Evolutionary conservation across 352 stramenopile species (phyloP).

Genomic region (Pythium volutum): DNA sequence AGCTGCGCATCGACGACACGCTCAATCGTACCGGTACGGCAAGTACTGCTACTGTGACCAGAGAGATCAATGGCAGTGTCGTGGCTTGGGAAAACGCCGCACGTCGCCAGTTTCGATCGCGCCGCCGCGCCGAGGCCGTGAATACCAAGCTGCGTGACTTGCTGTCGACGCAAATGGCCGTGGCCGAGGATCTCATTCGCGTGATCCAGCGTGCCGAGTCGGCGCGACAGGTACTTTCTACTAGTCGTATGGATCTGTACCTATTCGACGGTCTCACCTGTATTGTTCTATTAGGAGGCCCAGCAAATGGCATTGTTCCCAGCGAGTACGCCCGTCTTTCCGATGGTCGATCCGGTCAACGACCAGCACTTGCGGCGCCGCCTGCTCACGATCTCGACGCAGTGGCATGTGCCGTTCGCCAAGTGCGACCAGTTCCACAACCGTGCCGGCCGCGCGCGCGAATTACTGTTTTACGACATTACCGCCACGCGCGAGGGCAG

Average conservation of each 20-base stretch:
- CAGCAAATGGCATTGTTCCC: not conserved
- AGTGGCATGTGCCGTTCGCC: conserved; percentile 8
- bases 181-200: not conserved
- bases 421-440: not conserved
- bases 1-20: not conserved
- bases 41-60: too few relatives aligned
- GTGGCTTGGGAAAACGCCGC: conserved; percentile 1
- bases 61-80: not conserved
- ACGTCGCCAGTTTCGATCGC: conserved; percentile 3
- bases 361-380: conserved; percentile 1
- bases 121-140: not conserved
- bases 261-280: not conserved
- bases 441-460: not conserved
- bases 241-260: too few relatives aligned
- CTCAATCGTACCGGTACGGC: too few relatives aligned
- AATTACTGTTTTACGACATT: conserved; percentile 1
- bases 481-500: not conserved
- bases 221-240: not conserved
- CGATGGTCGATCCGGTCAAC: not conserved
- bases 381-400: not conserved
- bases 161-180: not conserved
- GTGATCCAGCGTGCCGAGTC: conserved; percentile 5
- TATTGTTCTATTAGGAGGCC: not conserved
- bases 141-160: conserved; percentile 5
- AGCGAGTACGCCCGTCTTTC: not conserved